A percentile compares a stretch with the other conserved stretches of the same genome.
Conservation (phyloP, 208 protist genomes). For the Leishmania gerbilli region DNA sequence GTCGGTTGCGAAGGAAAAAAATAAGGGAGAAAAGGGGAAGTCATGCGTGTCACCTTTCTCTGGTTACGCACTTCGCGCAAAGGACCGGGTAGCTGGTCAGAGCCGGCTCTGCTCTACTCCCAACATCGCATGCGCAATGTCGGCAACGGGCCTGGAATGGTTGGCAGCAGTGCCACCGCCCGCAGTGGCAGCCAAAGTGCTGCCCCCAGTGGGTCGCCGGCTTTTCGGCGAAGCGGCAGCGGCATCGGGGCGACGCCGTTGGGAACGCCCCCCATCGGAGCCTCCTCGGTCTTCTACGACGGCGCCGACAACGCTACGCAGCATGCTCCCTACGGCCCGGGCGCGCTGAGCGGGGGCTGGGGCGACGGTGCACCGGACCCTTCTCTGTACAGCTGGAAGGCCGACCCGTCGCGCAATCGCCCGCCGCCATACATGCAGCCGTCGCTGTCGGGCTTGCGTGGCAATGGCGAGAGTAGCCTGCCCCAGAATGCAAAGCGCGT, state of each 20-base stretch:
- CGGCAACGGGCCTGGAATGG: background rate
- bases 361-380: conserved; percentile 21
- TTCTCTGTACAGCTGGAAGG: conserved; percentile 53
- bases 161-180: background rate
- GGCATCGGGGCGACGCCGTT: background rate
- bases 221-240: conserved; percentile 6
- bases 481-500: conserved; percentile 19
- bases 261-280: background rate
- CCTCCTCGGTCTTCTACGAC: conserved; percentile 22
- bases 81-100: conserved; percentile 60
- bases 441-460: conserved; percentile 5
- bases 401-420: conserved; percentile 27
- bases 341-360: conserved; percentile 9
- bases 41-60: conserved; percentile 20
- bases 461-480: background rate
- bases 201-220: background rate
- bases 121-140: conserved; percentile 9
- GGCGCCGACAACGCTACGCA: conserved; percentile 31
- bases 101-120: conserved; percentile 25
- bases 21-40: background rate
- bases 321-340: conserved; percentile 19
- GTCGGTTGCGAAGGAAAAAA: background rate
- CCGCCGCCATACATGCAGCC: conserved; percentile 20
- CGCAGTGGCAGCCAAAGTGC: background rate
- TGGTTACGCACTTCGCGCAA: conserved; percentile 60